phyloP scores from a whole-genome alignment of 2,329 filamentous ascomycete genomes.

The Colletotrichum sp. region DNA sequence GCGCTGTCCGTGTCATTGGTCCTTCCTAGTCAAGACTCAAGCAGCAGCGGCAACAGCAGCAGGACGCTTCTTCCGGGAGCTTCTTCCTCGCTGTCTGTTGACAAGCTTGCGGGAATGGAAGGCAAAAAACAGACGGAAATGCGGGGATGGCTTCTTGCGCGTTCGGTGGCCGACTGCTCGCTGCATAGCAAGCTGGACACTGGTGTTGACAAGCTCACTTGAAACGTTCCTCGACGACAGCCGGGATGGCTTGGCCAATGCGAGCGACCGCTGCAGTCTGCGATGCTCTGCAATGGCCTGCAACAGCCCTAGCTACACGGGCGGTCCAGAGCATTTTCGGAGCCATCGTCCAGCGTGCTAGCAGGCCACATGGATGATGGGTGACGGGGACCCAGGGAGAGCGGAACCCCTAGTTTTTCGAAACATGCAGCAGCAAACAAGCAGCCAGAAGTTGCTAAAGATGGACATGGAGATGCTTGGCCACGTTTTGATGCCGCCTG shows the following conservation, averaged over 20 bases:
- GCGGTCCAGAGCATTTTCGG: conserved; percentile 2
- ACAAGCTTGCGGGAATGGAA: neutral
- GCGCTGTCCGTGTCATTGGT: neutral
- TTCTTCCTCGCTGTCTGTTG: neutral
- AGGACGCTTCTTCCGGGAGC: neutral
- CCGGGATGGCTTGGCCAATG: conserved; percentile 8
- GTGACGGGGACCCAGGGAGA: neutral
- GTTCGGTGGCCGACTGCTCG: neutral
- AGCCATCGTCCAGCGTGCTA: neutral
- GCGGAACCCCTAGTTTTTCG: conserved; percentile 15
- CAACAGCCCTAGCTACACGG: neutral
- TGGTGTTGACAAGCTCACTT: neutral
- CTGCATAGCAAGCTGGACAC: neutral
- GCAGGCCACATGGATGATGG: neutral
- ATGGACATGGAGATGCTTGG: conserved; percentile 19
- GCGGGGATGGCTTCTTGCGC: conserved; percentile 3
- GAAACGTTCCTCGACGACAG: conserved; percentile 3
- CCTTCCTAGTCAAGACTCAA: neutral
- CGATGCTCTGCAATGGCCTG: neutral
- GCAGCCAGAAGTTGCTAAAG: conserved; percentile 9
- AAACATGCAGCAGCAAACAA: conserved; percentile 10
- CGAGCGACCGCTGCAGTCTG: neutral
- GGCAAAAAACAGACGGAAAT: neutral
- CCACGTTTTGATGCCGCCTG: conserved; percentile 15
- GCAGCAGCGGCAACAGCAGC: neutral